Evolutionary conservation across 768 basidiomycete species (phyloP).

Genomic region (Mycena indigotica): DNA sequence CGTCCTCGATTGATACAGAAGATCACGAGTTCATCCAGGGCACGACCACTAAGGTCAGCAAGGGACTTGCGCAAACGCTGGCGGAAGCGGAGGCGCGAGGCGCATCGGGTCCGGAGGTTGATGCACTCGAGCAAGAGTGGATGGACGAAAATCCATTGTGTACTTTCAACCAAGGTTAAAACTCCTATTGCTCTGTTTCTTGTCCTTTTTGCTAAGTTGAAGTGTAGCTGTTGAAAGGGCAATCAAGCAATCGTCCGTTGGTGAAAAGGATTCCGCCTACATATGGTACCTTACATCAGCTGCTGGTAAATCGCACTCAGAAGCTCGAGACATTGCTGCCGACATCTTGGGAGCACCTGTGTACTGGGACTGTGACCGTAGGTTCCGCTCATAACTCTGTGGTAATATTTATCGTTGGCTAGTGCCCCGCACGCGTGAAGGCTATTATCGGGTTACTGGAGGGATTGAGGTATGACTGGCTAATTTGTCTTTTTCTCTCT

Average conservation of each 20-base stretch:
- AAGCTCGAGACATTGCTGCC: constrained; percentile 71
- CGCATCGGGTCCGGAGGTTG: constrained; percentile 66
- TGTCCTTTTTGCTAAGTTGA: background rate
- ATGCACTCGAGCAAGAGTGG: constrained; percentile 78
- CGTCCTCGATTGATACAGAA: constrained; percentile 76
- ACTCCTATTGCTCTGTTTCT: background rate
- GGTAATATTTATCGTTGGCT: background rate
- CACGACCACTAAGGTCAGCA: constrained; percentile 48
- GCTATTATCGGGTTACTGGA: constrained; percentile 85
- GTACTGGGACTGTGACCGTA: constrained; percentile 90
- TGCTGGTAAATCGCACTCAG: constrained; percentile 67
- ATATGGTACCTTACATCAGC: constrained; percentile 61
- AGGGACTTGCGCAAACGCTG: constrained; percentile 69
- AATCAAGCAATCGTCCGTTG: constrained; percentile 50
- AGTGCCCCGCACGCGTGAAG: constrained; percentile 89
- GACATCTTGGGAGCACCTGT: constrained; percentile 71
- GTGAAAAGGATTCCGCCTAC: constrained; percentile 57
- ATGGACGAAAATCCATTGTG: constrained; percentile 64
- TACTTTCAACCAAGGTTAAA: constrained; percentile 90
- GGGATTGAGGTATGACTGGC: constrained; percentile 72
- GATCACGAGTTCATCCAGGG: constrained; percentile 83
- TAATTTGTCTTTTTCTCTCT: no score
- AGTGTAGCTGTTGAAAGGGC: constrained; percentile 60
- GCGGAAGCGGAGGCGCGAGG: constrained; percentile 68
- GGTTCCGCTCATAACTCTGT: constrained; percentile 29